phyloP scores from a whole-genome alignment of 202 grass and related monocot genomes.

The Saccharum hybrid region DNA sequence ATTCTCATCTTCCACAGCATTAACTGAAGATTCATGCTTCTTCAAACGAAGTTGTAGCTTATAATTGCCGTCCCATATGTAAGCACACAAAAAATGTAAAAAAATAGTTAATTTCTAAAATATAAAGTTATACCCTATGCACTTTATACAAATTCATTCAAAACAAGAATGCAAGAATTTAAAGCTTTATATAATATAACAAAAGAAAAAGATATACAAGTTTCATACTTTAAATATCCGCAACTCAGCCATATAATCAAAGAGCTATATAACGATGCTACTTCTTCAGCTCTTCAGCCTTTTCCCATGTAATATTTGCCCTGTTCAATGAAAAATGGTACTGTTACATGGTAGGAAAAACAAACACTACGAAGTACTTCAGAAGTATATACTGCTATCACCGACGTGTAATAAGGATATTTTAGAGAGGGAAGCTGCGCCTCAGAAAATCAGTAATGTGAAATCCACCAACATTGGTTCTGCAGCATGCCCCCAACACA shows the following conservation, averaged over 20 bases:
- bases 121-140: not conserved
- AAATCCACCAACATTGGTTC: too few species aligned
- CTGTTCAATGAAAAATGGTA: slow-evolving; percentile 54
- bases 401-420: slow-evolving; percentile 81
- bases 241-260: slow-evolving; percentile 77
- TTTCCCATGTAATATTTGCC: slow-evolving; percentile 52
- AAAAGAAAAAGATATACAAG: slow-evolving; percentile 23
- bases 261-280: slow-evolving; percentile 85
- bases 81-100: slow-evolving; percentile 38
- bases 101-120: too few species aligned
- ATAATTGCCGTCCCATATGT: slow-evolving; percentile 50
- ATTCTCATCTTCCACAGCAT: too few species aligned
- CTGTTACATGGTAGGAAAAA: slow-evolving; percentile 35
- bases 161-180: slow-evolving; percentile 24
- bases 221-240: slow-evolving; percentile 72
- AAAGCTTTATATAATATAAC: slow-evolving; percentile 20
- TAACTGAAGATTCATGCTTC: slow-evolving; percentile 8
- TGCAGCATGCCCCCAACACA: slow-evolving; percentile 41
- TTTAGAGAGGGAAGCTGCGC: slow-evolving; percentile 68
- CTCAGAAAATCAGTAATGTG: too few species aligned
- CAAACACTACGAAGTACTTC: slow-evolving; percentile 26
- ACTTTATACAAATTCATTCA: slow-evolving; percentile 19
- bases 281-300: slow-evolving; percentile 73
- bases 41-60: slow-evolving; percentile 54
- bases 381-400: slow-evolving; percentile 35